Conservation (phyloP, 257 asterid genomes). For the Voacanga thouarsii region DNA sequence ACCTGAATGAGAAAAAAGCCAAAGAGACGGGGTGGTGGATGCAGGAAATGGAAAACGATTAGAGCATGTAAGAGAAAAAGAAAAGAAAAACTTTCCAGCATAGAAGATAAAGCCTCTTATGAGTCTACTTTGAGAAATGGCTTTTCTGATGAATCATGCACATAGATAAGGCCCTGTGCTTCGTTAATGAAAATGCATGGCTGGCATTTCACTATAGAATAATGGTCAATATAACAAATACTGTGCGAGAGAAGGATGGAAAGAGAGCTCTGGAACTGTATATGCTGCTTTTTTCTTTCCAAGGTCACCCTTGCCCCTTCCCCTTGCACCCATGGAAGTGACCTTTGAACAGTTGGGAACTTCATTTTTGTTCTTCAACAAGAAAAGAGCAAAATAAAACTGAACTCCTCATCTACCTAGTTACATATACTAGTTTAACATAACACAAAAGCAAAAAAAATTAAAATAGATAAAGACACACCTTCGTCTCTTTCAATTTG, state of each 20-base stretch:
- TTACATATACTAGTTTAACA: background rate
- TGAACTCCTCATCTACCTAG: background rate
- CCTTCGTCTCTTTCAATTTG: conserved; percentile 20
- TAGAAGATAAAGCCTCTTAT: background rate
- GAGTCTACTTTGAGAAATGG: background rate
- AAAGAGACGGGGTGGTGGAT: no score
- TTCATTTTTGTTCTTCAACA: background rate
- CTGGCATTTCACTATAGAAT: no score
- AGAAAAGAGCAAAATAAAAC: background rate
- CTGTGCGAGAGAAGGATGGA: background rate
- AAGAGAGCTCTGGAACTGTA: background rate
- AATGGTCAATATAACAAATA: background rate
- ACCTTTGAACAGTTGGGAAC: background rate
- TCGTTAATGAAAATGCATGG: background rate
- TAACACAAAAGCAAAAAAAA: background rate
- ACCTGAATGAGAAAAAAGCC: no score
- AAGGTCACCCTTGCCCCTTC: background rate
- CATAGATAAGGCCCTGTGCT: background rate
- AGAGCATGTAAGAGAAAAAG: background rate
- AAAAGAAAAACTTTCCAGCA: background rate
- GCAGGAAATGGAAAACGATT: no score
- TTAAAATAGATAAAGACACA: background rate
- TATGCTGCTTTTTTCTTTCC: background rate
- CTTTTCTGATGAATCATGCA: background rate
- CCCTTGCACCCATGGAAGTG: background rate